Evolutionary conservation across 2,329 filamentous ascomycete genomes (phyloP).

Genomic region (Phialophora expanda): DNA sequence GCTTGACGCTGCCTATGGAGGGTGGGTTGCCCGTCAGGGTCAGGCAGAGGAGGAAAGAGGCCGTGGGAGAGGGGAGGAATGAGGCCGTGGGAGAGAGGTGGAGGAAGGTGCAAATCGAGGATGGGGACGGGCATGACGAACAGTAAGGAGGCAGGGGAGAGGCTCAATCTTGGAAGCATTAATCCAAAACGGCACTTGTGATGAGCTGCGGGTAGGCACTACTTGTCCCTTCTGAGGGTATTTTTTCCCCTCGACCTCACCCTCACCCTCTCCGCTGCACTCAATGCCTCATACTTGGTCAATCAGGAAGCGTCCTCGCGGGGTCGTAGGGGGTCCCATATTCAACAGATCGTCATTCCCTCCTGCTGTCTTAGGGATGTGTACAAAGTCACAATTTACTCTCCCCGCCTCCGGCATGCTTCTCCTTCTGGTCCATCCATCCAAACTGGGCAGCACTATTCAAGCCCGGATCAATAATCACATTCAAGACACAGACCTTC

Average conservation of each 20-base stretch:
- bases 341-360: not conserved
- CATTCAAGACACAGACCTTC: constrained; percentile 58
- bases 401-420: constrained; percentile 26
- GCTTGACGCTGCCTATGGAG: constrained; percentile 68
- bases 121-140: not conserved
- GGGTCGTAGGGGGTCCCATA: no score
- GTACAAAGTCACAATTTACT: constrained; percentile 22
- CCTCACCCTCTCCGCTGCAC: not conserved
- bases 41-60: constrained; percentile 7
- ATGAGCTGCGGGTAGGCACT: not conserved
- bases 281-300: not conserved
- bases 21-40: constrained; percentile 58
- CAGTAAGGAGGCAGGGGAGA: no score
- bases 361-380: not conserved
- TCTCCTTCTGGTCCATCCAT: constrained; percentile 44
- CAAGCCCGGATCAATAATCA: constrained; percentile 60
- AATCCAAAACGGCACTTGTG: not conserved
- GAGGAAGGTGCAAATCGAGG: constrained; percentile 1
- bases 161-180: no score
- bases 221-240: not conserved
- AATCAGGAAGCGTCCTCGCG: not conserved
- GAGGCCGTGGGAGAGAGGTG: no score
- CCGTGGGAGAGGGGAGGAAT: not conserved
- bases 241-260: not conserved
- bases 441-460: constrained; percentile 49